Evolutionary conservation across 2,329 filamentous ascomycete genomes (phyloP).

Genomic region (Onygenales sp.): DNA sequence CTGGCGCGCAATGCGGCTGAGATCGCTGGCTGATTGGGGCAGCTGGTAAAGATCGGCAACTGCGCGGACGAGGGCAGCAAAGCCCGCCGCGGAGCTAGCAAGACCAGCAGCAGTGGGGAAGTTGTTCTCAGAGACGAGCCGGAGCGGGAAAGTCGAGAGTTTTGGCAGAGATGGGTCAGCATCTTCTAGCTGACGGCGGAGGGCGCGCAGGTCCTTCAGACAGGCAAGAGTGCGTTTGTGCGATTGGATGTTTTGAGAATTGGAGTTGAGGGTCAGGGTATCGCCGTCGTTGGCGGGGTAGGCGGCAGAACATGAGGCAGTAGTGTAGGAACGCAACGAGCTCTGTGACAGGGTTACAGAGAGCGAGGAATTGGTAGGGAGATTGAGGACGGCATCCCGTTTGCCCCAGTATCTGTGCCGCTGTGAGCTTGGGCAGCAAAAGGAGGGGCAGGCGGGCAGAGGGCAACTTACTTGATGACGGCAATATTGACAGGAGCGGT

Average conservation of each 20-base stretch:
- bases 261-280: slow-evolving; percentile 74
- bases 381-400: slow-evolving; percentile 84
- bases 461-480: slow-evolving; percentile 69
- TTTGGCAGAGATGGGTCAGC: slow-evolving; percentile 66
- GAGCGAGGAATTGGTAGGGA: slow-evolving; percentile 95
- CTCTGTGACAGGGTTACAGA: slow-evolving; percentile 91
- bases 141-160: slow-evolving; percentile 66
- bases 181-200: slow-evolving; percentile 67
- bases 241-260: slow-evolving; percentile 66
- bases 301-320: slow-evolving; percentile 72
- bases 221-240: slow-evolving; percentile 90
- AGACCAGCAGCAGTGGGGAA: slow-evolving; percentile 96
- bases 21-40: slow-evolving; percentile 67
- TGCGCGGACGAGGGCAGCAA: slow-evolving; percentile 60
- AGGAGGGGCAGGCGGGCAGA: slow-evolving; percentile 6
- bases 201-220: slow-evolving; percentile 71
- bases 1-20: slow-evolving; percentile 83
- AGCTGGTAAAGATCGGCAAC: slow-evolving; percentile 89
- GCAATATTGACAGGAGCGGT: slow-evolving; percentile 97
- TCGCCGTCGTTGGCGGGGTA: slow-evolving; percentile 53
- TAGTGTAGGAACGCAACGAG: slow-evolving; percentile 91
- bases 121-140: slow-evolving; percentile 94
- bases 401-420: slow-evolving; percentile 83
- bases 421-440: slow-evolving; percentile 1
- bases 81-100: slow-evolving; percentile 54